Conservation (phyloP, 306 rosid species). For the Heteromeles arbutifolia region DNA sequence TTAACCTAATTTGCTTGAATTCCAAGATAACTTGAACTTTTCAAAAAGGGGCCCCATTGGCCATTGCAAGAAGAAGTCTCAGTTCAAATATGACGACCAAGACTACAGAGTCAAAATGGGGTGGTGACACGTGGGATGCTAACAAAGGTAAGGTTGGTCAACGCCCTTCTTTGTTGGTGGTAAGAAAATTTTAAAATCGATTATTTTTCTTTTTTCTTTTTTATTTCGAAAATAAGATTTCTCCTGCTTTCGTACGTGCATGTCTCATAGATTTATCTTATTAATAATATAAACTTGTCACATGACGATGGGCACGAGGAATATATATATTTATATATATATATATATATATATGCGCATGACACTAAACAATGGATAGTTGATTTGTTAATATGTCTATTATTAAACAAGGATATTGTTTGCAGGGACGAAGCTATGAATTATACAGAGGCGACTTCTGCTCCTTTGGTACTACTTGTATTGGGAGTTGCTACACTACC, state of each 20-base stretch:
- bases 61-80: not conserved
- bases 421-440: no score
- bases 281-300: not conserved
- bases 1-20: not conserved
- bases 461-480: no score
- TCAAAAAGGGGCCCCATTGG: not conserved
- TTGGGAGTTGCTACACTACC: no score
- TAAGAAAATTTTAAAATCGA: no score
- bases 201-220: no score
- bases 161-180: not conserved
- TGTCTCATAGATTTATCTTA: no score
- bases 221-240: no score
- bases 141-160: not conserved
- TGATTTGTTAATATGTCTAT: not conserved
- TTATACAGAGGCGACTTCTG: no score
- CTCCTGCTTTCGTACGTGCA: no score
- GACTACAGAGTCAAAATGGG: constrained; percentile 2
- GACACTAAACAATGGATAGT: not conserved
- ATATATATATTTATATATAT: no score
- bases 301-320: not conserved
- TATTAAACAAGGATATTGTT: no score
- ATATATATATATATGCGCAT: not conserved
- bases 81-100: not conserved
- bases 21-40: not conserved
- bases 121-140: not conserved